A percentile compares a stretch with the other conserved stretches of the same genome.
phyloP scores from a whole-genome alignment of 2,329 filamentous ascomycete species.

The Botryotinia globosa region DNA sequence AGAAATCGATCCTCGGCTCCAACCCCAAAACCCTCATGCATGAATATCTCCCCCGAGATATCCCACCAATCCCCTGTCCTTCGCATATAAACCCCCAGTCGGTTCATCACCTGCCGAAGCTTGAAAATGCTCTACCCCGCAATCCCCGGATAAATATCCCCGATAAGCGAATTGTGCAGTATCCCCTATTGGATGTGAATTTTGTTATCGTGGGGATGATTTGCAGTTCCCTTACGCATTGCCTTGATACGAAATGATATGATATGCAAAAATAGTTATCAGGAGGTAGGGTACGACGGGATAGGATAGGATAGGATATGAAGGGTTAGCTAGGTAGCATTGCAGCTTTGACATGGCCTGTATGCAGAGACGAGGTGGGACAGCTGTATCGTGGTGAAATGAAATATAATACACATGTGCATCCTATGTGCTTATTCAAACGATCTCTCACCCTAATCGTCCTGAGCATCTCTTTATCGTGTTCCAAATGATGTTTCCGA shows the following conservation, averaged over 20 bases:
- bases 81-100: not conserved
- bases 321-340: not conserved
- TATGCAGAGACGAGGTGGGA: not conserved
- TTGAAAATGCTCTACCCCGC: constrained; percentile 2
- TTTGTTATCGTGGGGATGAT: not conserved
- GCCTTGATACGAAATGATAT: not conserved
- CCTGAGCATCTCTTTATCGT: not conserved
- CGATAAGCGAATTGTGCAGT: not conserved
- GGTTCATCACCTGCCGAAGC: constrained; percentile 8
- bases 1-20: not conserved
- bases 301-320: not conserved
- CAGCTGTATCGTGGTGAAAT: too few species aligned
- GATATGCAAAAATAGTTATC: not conserved
- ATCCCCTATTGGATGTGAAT: not conserved
- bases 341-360: not conserved
- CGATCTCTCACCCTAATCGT: not conserved
- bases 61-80: not conserved
- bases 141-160: not conserved
- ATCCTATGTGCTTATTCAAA: not conserved
- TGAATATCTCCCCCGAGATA: not conserved
- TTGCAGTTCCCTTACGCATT: not conserved
- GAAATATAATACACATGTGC: not conserved
- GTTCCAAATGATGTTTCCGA: not conserved
- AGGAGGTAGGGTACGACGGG: not conserved
- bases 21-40: not conserved